These are phyloP conservation scores for Phellopilus nigrolimitatus DNA, from an alignment of 1,284 basidiomycete genomes.

Conservation along the genomic window DNA sequence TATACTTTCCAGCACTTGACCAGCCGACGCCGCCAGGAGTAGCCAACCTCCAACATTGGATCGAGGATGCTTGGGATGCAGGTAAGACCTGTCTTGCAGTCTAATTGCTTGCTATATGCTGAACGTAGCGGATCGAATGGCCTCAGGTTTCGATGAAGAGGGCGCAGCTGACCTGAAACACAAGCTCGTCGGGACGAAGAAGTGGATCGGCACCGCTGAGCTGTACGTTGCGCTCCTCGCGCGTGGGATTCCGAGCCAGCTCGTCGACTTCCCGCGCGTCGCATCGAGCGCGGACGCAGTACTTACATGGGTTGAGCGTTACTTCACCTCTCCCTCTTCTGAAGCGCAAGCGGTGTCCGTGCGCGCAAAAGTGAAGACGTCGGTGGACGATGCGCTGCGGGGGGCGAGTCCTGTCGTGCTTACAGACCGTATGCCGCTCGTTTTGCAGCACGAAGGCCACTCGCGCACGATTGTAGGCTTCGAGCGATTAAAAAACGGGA, in stretches of 20 bases:
- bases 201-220: conserved; percentile 78
- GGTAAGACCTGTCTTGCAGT: no score
- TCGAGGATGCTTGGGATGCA: conserved; percentile 74
- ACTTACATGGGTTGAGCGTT: conserved; percentile 60
- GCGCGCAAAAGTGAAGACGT: conserved; percentile 21
- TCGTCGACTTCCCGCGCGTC: conserved; percentile 52
- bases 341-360: conserved; percentile 23
- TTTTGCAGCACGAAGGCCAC: conserved; percentile 79
- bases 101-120: no score
- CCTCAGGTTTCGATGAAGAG: conserved; percentile 65
- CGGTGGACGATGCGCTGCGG: conserved; percentile 44
- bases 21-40: conserved; percentile 59
- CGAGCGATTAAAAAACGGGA: conserved; percentile 55
- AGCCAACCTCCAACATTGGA: conserved; percentile 67
- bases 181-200: conserved; percentile 56
- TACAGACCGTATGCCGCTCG: conserved; percentile 69
- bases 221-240: conserved; percentile 64
- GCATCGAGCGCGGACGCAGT: conserved; percentile 40
- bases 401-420: conserved; percentile 46
- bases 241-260: conserved; percentile 69
- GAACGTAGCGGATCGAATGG: no score
- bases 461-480: conserved; percentile 83
- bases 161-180: conserved; percentile 58
- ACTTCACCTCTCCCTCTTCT: conserved; percentile 42
- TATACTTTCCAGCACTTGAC: conserved; percentile 58